Evolutionary conservation across 345 rosid genomes (phyloP).

Genomic region (Kernera saxatilis): DNA sequence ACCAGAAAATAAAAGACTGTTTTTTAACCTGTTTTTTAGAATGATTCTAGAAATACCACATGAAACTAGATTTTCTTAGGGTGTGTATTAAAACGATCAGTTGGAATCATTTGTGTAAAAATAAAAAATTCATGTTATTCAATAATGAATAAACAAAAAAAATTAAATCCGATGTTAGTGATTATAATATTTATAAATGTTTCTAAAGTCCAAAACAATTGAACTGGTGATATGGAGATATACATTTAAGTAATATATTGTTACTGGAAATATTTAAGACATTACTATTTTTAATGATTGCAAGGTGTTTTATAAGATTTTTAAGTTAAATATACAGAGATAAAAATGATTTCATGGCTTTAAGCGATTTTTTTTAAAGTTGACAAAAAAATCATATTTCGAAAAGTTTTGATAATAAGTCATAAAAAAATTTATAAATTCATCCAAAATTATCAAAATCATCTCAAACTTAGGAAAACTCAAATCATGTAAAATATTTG

Average conservation of each 20-base stretch:
- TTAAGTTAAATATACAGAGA: not conserved
- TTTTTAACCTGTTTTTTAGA: not conserved
- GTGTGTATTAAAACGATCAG: not conserved
- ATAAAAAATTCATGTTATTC: not conserved
- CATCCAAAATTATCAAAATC: not conserved
- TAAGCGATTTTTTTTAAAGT: not conserved
- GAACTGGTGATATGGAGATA: not conserved
- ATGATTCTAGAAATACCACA: not conserved
- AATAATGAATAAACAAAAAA: too few species aligned
- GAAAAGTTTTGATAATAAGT: too few species aligned
- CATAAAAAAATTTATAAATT: not conserved
- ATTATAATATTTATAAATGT: not conserved
- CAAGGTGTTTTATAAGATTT: not conserved
- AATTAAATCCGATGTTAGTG: too few species aligned
- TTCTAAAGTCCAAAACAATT: not conserved
- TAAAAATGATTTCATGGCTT: not conserved
- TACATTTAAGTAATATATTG: not conserved
- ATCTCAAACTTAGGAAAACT: not conserved
- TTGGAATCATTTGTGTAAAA: not conserved
- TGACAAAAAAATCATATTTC: not conserved
- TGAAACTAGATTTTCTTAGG: not conserved
- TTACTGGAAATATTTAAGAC: not conserved
- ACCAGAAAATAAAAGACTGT: too few species aligned
- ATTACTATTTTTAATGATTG: not conserved
- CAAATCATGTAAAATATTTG: not conserved